Conservation (phyloP, 164 flowering plant species). For the Magnolia sinica region DNA sequence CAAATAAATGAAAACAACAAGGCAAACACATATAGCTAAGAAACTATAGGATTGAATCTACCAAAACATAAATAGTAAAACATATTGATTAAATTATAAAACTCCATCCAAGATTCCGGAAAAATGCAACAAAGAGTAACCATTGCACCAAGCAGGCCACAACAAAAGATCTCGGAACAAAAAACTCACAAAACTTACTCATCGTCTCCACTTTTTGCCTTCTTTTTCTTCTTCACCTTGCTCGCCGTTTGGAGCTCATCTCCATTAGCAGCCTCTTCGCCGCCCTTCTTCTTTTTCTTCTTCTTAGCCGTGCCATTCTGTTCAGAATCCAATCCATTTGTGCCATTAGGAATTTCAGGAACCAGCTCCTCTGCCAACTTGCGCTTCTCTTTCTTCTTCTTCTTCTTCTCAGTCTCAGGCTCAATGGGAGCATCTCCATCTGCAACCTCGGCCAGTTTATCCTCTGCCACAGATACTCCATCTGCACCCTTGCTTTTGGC, state of each 20-base stretch:
- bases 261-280: conserved; percentile 28
- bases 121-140: too few relatives aligned
- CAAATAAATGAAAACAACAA: too few relatives aligned
- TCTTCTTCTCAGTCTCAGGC: conserved; percentile 50
- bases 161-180: too few relatives aligned
- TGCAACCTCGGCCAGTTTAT: conserved; percentile 24
- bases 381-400: conserved; percentile 62
- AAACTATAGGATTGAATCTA: too few relatives aligned
- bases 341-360: conserved; percentile 23
- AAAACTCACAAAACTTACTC: conserved; percentile 14
- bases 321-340: conserved; percentile 27
- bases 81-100: too few relatives aligned
- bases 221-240: conserved; percentile 59
- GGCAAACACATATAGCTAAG: too few relatives aligned
- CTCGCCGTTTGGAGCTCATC: conserved; percentile 34
- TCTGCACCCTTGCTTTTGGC: conserved; percentile 32
- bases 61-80: too few relatives aligned
- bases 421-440: conserved; percentile 41
- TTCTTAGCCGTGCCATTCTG: conserved; percentile 52
- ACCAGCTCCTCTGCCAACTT: conserved; percentile 37
- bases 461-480: conserved; percentile 33
- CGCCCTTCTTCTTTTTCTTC: conserved; percentile 65
- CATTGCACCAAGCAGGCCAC: too few relatives aligned
- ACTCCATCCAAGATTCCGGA: too few relatives aligned
- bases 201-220: conserved; percentile 32